Conservation (phyloP, 257 asterid species). For the Cynanchum wilfordii region DNA sequence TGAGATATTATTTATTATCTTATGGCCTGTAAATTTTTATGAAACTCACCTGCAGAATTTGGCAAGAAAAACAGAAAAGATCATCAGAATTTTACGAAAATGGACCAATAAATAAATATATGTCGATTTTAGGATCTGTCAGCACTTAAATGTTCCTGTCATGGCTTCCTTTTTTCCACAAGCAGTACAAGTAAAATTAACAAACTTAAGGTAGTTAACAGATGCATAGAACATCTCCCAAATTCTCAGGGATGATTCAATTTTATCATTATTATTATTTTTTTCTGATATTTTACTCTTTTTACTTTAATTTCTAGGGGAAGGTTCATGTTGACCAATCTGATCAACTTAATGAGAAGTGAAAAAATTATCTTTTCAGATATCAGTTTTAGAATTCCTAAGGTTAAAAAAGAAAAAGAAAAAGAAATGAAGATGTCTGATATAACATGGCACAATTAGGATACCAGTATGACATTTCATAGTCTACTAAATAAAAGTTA, state of each 20-base stretch:
- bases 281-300: neutral
- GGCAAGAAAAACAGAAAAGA: slow-evolving; percentile 17
- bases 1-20: slow-evolving; percentile 68
- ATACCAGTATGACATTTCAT: too few species aligned
- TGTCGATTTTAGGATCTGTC: neutral
- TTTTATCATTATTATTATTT: too few species aligned
- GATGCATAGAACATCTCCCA: neutral
- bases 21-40: slow-evolving; percentile 93
- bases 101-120: neutral
- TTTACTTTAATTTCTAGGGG: neutral
- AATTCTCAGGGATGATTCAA: neutral
- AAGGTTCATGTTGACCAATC: neutral
- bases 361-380: neutral
- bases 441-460: neutral
- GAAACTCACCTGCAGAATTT: slow-evolving; percentile 68
- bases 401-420: neutral
- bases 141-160: neutral
- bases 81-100: slow-evolving; percentile 5
- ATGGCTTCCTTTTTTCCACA: neutral
- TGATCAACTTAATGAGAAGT: neutral
- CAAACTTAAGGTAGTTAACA: neutral
- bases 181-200: neutral
- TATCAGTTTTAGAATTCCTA: neutral
- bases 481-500: too few species aligned
- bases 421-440: neutral